Conservation (phyloP, 352 stramenopile genomes). For the Detonula confervacea region DNA sequence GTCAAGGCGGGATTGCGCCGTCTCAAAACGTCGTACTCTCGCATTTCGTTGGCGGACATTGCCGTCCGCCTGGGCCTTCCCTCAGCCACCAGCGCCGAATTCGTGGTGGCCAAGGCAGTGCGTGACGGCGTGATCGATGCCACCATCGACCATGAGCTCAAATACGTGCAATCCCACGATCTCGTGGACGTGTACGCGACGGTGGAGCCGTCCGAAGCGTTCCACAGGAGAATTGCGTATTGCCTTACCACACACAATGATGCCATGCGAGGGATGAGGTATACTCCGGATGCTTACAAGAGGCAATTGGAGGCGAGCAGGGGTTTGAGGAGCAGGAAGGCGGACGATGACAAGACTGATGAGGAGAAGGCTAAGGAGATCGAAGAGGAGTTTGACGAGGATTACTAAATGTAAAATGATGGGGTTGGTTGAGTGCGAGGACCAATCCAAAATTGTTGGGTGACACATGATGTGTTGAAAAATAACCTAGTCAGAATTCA, state of each 20-base stretch:
- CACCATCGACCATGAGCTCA: conserved; percentile 95
- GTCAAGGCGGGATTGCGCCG: conserved; percentile 98
- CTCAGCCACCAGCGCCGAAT: conserved; percentile 92
- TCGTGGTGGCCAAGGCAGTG: conserved; percentile 98
- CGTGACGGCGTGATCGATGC: conserved; percentile 98
- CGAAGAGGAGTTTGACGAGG: too few relatives aligned
- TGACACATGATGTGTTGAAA: too few relatives aligned
- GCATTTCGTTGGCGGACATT: conserved; percentile 92
- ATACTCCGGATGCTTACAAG: conserved; percentile 97
- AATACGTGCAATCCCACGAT: conserved; percentile 90
- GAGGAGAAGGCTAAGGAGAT: conserved; percentile 95
- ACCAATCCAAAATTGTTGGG: too few relatives aligned
- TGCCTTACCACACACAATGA: conserved; percentile 99
- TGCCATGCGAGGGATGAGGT: conserved; percentile 96
- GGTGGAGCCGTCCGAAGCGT: conserved; percentile 93
- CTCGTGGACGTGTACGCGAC: conserved; percentile 91
- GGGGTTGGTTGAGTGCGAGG: too few relatives aligned
- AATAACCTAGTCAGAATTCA: too few relatives aligned
- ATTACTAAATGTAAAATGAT: too few relatives aligned
- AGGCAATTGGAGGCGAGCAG: conserved; percentile 94
- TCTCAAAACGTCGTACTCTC: conserved; percentile 94
- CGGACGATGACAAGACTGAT: conserved; percentile 89
- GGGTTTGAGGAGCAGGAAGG: conserved; percentile 91
- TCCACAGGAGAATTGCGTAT: conserved; percentile 97
- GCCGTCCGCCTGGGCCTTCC: conserved; percentile 93